Evolutionary conservation across 257 asterid genomes (phyloP), one percentile per base, ranked within the genome.

Genomic region (Catharanthus roseus): DNA sequence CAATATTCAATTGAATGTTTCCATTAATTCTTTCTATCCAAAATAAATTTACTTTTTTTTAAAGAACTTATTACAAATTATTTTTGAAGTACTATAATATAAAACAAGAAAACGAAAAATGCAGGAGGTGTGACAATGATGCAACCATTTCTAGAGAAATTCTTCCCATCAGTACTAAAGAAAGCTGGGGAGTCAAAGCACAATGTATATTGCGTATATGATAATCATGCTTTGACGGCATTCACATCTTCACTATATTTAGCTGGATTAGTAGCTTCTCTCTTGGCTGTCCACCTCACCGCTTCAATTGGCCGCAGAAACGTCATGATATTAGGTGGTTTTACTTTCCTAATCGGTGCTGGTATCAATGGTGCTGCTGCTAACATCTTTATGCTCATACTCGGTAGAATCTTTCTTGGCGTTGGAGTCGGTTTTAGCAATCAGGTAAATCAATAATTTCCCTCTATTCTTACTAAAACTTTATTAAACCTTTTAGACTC

Each of bases 351-450:
- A 8, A 53, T 31, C 4, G 83, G 80, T 34, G 65, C 72, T 0
- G 72, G 67, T 1, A 9, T 72, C 47, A 72, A 75, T 21, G 47
- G 60, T 28, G 72, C 31, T 1, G 69, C 75, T 16, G 53, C 41
- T 28, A 75, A 61, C 12, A 44, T 62, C 19, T 21, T 62, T 21
- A 68, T 79, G 83, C 83, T 79, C 54, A 75, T 75, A 0, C 21
- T 75, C 23, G 77, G 80, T 11, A 61, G 75, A 3, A 62, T 79
- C 53, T 68, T 75, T 45, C 69, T 71, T 0, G 83, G 83, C n/a
- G 42, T 68, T 54, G 78, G 80, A 3, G 78, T 79, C 28, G 72
- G 83, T 50, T 75, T 79, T 38, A 68, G 78, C 5, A 79, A 79
- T 39, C 73, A 75, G 80, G 82, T 74, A 55, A 10, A 2, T 24